Evolutionary conservation across 345 rosid species (phyloP).

Genomic region (Streptanthus diversifolius): DNA sequence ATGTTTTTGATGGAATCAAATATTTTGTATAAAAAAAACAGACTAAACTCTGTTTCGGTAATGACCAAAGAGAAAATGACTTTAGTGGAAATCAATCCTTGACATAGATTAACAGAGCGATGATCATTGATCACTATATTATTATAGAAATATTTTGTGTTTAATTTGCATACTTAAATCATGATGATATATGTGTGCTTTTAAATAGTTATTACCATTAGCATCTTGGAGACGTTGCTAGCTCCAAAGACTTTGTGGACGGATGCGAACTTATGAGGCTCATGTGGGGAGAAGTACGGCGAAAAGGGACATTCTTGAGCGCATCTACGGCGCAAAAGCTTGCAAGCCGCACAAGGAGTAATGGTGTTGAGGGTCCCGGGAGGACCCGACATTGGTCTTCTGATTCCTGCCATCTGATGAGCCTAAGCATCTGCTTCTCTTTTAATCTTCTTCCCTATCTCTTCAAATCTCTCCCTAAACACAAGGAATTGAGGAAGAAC

Average conservation of each 20-base stretch:
- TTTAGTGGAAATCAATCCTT: not conserved
- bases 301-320: conserved; percentile 97
- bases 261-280: conserved; percentile 90
- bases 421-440: conserved; percentile 69
- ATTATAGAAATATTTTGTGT: not conserved
- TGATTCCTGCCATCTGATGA: conserved; percentile 64
- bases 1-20: not conserved
- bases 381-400: conserved; percentile 78
- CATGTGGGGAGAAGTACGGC: conserved; percentile 95
- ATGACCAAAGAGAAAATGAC: not conserved
- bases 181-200: not conserved
- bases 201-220: conserved; percentile 47
- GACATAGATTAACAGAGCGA: not conserved
- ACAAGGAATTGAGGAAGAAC: not conserved
- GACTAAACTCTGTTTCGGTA: not conserved
- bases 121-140: not conserved
- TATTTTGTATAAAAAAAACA: not conserved
- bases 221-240: conserved; percentile 96
- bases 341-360: conserved; percentile 98
- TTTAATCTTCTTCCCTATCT: conserved; percentile 79
- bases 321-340: conserved; percentile 85
- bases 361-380: conserved; percentile 77
- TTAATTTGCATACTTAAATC: not conserved
- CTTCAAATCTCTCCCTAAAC: conserved; percentile 74
- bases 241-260: conserved; percentile 98